A percentile compares a stretch with the other conserved stretches of the same genome.
These are phyloP conservation scores for Fusarium nurragi DNA, from an alignment of 2,329 filamentous ascomycete genomes.

Conservation along the genomic window DNA sequence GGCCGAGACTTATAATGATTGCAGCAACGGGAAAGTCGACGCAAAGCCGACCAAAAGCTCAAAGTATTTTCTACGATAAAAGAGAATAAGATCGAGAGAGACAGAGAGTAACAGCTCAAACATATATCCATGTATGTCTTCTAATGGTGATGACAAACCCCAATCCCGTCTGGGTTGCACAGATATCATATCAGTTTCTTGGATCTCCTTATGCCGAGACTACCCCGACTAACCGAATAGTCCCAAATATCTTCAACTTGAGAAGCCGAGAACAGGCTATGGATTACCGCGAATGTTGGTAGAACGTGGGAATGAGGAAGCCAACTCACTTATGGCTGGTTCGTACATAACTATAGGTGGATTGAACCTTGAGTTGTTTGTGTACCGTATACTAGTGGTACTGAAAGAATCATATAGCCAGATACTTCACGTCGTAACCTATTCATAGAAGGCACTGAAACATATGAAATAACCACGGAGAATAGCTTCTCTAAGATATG, in stretches of 20 bases:
- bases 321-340: too few species aligned
- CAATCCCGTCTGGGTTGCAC: background rate
- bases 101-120: background rate
- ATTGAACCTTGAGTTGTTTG: too few species aligned
- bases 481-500: background rate
- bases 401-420: background rate
- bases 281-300: background rate
- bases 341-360: too few species aligned
- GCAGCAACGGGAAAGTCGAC: constrained; percentile 27
- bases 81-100: background rate
- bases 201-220: constrained; percentile 40
- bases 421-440: background rate
- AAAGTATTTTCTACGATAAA: background rate
- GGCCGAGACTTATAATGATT: constrained; percentile 9
- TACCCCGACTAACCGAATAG: constrained; percentile 35
- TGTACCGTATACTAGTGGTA: background rate
- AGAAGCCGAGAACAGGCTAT: constrained; percentile 31
- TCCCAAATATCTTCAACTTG: background rate
- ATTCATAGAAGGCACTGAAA: background rate
- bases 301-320: background rate
- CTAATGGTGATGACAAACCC: background rate
- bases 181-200: background rate
- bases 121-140: background rate
- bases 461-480: background rate
- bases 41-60: constrained; percentile 18